Percentiles rank a stretch among this genome's conserved stretches.
Conservation (phyloP, 1,139 yeast genomes). For the Blastobotrys malaysiensis region DNA sequence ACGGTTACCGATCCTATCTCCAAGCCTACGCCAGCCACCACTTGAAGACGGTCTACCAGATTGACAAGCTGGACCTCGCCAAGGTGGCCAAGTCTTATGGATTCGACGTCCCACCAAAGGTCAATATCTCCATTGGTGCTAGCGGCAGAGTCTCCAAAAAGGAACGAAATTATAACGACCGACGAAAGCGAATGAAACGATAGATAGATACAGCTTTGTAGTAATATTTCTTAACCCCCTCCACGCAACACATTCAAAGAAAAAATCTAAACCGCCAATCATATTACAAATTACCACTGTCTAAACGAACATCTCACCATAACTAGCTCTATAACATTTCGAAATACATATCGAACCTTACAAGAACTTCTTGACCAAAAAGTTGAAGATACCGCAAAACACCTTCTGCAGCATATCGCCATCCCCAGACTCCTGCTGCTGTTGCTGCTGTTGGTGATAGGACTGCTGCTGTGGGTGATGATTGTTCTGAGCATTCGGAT, state of each 20-base stretch:
- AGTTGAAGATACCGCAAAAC: constrained; percentile 17
- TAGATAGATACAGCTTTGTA: background rate
- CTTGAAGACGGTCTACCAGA: constrained; percentile 90
- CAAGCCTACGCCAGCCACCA: constrained; percentile 98
- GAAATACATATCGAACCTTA: no score
- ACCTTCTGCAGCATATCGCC: constrained; percentile 15
- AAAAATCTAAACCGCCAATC: no score
- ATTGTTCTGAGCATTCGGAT: constrained; percentile 21
- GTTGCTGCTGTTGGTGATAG: constrained; percentile 26
- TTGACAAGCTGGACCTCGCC: constrained; percentile 86
- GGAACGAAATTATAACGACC: constrained; percentile 9
- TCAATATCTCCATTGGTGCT: constrained; percentile 90
- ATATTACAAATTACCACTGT: no score
- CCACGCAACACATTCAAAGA: no score
- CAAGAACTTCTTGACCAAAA: constrained; percentile 7
- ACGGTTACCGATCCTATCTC: constrained; percentile 91
- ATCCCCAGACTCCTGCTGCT: constrained; percentile 26
- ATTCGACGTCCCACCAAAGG: constrained; percentile 93
- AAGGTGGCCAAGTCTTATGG: constrained; percentile 95
- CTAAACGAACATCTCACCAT: no score
- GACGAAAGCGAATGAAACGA: constrained; percentile 2
- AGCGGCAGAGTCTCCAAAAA: constrained; percentile 56
- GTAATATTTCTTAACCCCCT: background rate
- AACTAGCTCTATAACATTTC: no score
- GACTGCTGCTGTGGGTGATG: constrained; percentile 21